Evolutionary conservation across 2,329 filamentous ascomycete species (phyloP), one percentile per base, ranked within the genome.

Genomic region (Hyphodiscus sp.): DNA sequence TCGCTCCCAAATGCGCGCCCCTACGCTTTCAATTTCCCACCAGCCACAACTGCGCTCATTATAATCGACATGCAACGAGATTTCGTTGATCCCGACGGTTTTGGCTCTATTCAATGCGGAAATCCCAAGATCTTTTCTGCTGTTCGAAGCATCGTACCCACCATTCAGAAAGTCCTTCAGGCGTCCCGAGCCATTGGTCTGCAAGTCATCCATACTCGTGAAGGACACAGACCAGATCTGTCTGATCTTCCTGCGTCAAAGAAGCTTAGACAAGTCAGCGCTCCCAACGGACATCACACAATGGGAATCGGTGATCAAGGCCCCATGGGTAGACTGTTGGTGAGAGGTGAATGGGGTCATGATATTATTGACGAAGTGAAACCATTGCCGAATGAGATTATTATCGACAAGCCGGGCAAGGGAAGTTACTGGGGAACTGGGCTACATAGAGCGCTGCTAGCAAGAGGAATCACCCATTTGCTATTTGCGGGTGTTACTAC

Each of bases 401-500:
- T 70, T 0, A 62, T 69, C 45, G 68, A 69, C 50, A 69, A 70
- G 49, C 67, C 67, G 3, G 68, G 68, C 0, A 82, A 82, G 62
- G 79, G 80, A 15, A 76, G 76, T 2, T 83, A 81, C 61, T 83
- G 77, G 77, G 74, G 76, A 33, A 83, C 80, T 0, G 68, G 69
- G 23, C 68, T 83, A 6, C 71, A 81, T 58, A 74, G 79, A 53
- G 70, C 73, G 20, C 67, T 84, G 46, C 71, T 80, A 55, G 75
- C 77, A 20, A 70, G 74, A 58, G 79, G 75, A 0, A 76, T 83
- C 52, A 83, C 79, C 1, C 79, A 83, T 65, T 65, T 83, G 1
- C 67, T 84, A 1, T 71, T 83, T 38, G 69, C 73, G n/a, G 79
- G 79, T 1, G 78, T 82, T 11, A 82, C 79, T 0, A 81, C 78